Evolutionary conservation across 768 basidiomycete genomes (phyloP), one percentile per base, ranked within the genome.

Genomic region (Porphyrellus cyaneotinctus): DNA sequence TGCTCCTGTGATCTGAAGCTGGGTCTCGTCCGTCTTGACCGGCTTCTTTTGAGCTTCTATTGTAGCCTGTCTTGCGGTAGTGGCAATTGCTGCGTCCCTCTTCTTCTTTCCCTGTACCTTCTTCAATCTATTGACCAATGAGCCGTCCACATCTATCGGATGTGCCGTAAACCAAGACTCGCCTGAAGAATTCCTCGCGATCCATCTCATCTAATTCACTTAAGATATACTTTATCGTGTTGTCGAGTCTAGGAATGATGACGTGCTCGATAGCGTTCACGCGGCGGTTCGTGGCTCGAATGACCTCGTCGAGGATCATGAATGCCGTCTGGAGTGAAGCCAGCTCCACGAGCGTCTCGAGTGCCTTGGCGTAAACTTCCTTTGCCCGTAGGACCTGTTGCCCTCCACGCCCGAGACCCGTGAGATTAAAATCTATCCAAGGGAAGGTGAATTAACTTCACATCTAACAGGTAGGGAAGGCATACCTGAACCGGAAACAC

Each of bases 191-290:
- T 64, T 93, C 91, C 66, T 93, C 91, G 57, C 93, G 82, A 72
- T 99, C 97, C 94, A 97, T 97, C 72, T 99, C 97, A 63, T 98
- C 97, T 56, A 99, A 74, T 67, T 99, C 97, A 52, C 93, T 95
- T 64, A 93, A 79, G 68, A 99, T 97, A 69, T 97, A 99, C 64
- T 91, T 91, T 77, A 99, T 92, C 14, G 97, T 98, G 70, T 97
- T 97, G 42, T 98, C 95, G 45, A 99, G 74, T 39, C 88, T 81
- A 17, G 97, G 97, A 52, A 99, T 97, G 61, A 99, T 78, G 58
- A 99, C 85, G 67, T 99, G 93, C 63, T 99, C 97, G 58, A 99
- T 95, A 3, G 97, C 97, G 65, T 99, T 99, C 36, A 99, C 97
- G 57, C 97, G 85, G 47, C 97, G 89, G 70, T 98, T 99, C 33